A percentile compares a stretch with the other conserved stretches of the same genome.
phyloP scores from a whole-genome alignment of 2,329 filamentous ascomycete genomes.

The Diplodia corticola region DNA sequence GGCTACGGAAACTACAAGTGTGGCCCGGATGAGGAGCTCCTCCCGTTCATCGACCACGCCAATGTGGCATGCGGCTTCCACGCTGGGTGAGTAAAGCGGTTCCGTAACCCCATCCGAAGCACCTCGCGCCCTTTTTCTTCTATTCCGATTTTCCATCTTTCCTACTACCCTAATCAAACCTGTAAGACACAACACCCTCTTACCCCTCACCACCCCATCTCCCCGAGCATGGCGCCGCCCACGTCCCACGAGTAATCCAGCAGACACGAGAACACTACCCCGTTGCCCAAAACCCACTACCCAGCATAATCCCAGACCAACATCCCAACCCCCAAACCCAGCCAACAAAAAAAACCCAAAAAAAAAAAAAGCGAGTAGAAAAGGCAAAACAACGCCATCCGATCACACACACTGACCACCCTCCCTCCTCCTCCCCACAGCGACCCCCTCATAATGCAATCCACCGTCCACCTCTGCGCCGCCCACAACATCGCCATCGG shows the following conservation, averaged over 20 bases:
- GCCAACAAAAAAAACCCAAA: background rate
- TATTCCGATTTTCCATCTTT: background rate
- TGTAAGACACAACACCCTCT: too few species aligned
- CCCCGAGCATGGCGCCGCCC: too few species aligned
- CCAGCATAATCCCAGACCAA: too few species aligned
- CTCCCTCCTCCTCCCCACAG: slow-evolving; percentile 34
- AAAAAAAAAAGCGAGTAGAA: background rate
- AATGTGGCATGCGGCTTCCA: slow-evolving; percentile 65
- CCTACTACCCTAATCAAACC: background rate
- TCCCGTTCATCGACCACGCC: slow-evolving; percentile 62
- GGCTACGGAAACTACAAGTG: slow-evolving; percentile 53
- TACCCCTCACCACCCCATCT: too few species aligned
- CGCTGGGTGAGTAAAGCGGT: slow-evolving; percentile 36
- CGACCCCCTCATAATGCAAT: slow-evolving; percentile 64
- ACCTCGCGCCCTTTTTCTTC: background rate
- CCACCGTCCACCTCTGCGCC: slow-evolving; percentile 61
- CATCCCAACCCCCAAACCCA: too few species aligned
- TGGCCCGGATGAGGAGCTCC: slow-evolving; percentile 59
- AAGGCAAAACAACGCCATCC: background rate
- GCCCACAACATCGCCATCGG: slow-evolving; percentile 58
- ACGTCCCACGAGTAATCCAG: too few species aligned
- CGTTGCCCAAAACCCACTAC: too few species aligned
- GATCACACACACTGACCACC: background rate
- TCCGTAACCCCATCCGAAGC: background rate
- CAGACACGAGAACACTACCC: too few species aligned